Percentiles rank a stretch among this genome's conserved stretches.
Evolutionary conservation across 805 yeast species (phyloP).

Genomic region (Lipomyces chichibuensis): DNA sequence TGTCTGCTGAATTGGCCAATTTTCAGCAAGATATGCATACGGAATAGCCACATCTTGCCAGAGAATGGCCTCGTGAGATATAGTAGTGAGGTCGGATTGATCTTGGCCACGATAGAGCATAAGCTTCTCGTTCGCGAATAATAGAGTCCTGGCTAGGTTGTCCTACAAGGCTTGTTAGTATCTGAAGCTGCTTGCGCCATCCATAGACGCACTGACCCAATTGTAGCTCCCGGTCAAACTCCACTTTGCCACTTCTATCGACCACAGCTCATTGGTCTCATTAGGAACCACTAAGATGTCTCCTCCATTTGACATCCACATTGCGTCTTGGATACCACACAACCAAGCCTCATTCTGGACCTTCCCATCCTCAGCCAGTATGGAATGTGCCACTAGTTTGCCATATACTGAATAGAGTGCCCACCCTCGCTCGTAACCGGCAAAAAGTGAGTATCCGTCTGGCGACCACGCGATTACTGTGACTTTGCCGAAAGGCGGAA

Average conservation of each 20-base stretch:
- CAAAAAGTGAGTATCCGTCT: slow-evolving; percentile 44
- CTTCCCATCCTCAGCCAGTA: slow-evolving; percentile 37
- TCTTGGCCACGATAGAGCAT: slow-evolving; percentile 54
- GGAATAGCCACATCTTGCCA: slow-evolving; percentile 57
- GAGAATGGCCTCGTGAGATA: slow-evolving; percentile 49
- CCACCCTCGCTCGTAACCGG: slow-evolving; percentile 52
- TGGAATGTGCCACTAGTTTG: slow-evolving; percentile 50
- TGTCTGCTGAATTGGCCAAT: slow-evolving; percentile 50
- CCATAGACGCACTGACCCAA: slow-evolving; percentile 2
- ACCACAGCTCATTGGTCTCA: slow-evolving; percentile 30
- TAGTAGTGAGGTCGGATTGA: slow-evolving; percentile 48
- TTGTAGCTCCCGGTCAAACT: slow-evolving; percentile 35
- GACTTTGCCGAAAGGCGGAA: slow-evolving; percentile 38
- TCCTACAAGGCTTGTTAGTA: slow-evolving; percentile 36
- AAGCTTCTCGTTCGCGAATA: slow-evolving; percentile 49
- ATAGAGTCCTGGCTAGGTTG: slow-evolving; percentile 50
- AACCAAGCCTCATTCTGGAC: slow-evolving; percentile 26
- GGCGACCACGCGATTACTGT: slow-evolving; percentile 46
- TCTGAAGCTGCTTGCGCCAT: not conserved
- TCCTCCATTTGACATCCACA: slow-evolving; percentile 47
- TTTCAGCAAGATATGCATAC: slow-evolving; percentile 49
- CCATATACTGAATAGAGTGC: slow-evolving; percentile 54
- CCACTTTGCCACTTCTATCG: slow-evolving; percentile 42
- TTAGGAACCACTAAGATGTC: slow-evolving; percentile 44
- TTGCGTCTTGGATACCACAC: slow-evolving; percentile 38